phyloP scores from a whole-genome alignment of 192 early-diverging fungal genomes.

The Thamnidium elegans region DNA sequence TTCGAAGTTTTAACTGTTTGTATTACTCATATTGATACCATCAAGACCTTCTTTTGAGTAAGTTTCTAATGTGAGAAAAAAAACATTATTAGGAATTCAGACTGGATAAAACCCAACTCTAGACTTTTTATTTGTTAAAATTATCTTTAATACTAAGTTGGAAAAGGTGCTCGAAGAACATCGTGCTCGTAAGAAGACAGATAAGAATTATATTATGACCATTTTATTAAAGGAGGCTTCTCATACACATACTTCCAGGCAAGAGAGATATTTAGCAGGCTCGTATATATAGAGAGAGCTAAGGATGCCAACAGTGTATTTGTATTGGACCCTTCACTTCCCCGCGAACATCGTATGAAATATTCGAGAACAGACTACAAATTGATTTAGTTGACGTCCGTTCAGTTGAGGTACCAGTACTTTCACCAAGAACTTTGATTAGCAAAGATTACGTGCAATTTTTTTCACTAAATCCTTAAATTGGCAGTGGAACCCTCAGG shows the following conservation, averaged over 20 bases:
- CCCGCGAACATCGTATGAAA: slow-evolving; percentile 51
- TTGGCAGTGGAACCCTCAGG: too few species aligned
- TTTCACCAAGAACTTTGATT: slow-evolving; percentile 99
- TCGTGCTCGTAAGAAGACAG: slow-evolving; percentile 60
- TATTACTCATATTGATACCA: slow-evolving; percentile 76
- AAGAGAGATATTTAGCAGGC: background rate
- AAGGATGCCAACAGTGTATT: slow-evolving; percentile 77
- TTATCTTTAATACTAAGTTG: slow-evolving; percentile 87
- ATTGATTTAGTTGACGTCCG: slow-evolving; percentile 89
- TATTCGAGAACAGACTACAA: slow-evolving; percentile 62
- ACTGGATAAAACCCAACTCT: slow-evolving; percentile 67
- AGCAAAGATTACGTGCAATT: slow-evolving; percentile 83
- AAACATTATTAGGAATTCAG: slow-evolving; percentile 60
- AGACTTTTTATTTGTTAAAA: slow-evolving; percentile 79
- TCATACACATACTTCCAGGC: slow-evolving; percentile 45
- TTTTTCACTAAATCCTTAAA: too few species aligned
- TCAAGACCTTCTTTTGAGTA: slow-evolving; percentile 84
- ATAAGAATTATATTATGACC: slow-evolving; percentile 92
- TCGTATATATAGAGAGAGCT: slow-evolving; percentile 33
- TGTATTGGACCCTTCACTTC: slow-evolving; percentile 74
- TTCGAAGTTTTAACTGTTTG: slow-evolving; percentile 86
- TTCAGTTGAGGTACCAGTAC: slow-evolving; percentile 80
- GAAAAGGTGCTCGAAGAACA: slow-evolving; percentile 77
- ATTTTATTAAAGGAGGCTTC: slow-evolving; percentile 82
- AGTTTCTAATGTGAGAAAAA: slow-evolving; percentile 8